Evolutionary conservation across 2,329 filamentous ascomycete species (phyloP), one percentile per base, ranked within the genome.

Genomic region (Leptographium flavum): DNA sequence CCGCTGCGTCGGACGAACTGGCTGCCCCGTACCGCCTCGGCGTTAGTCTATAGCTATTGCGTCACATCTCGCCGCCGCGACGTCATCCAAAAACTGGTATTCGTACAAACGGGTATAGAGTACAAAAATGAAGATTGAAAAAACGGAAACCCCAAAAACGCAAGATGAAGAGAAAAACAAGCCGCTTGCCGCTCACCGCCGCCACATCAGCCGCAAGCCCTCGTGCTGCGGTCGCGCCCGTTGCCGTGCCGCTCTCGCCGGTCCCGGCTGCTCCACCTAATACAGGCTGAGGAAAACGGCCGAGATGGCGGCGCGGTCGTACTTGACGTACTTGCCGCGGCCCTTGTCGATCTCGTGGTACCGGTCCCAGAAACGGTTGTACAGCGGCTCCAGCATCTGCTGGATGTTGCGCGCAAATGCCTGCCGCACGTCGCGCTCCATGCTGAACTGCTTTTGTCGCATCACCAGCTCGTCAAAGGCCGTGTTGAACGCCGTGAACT

Each of bases 341-440:
- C 92, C 92, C 68, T 94, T 95, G 65, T 96, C 90, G 52, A 96
- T 80, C 64, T 96, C 92, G 60, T 95, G 88, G 60, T 98, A 98
- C 25, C 90, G 76, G 63, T 96, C 92, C 79, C 87, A 96, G 65
- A 98, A 98, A 39, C 92, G 76, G 50, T 83, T 83, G 65, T 98
- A 98, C 14, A 98, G 71, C 45, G 90, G 88, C 65, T 96, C 90
- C 46, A 98, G 81, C 66, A 94, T 86, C 55, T 81, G 81, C 60
- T 92, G 86, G 51, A 96, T 81, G 57, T 95, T 88, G 55, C 81
- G 79, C 15, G 79, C 81, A 56, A 96, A 74, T 63, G 83, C 77
- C 50, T 77, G 73, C 37, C 87, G 76, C 28, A 96, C 90, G 59
- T 96, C 90, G 22, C 78, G 76, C 65, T 98, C 92, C 85, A 96